Percentiles rank a stretch among this genome's conserved stretches.
Evolutionary conservation across 2,329 filamentous ascomycete species (phyloP).

Genomic region (Botrytis deweyae): DNA sequence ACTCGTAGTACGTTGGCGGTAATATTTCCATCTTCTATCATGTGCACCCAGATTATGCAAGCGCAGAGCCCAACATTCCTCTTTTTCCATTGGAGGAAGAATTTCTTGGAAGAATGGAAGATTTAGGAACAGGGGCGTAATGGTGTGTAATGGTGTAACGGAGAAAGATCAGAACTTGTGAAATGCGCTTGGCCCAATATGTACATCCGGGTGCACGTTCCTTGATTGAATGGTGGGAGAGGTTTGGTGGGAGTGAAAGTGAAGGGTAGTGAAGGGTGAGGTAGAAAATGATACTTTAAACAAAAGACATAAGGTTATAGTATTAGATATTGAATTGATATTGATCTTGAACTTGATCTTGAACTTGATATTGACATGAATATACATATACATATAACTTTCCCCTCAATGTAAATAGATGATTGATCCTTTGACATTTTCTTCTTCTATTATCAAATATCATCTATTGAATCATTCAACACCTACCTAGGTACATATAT

Average conservation of each 20-base stretch:
- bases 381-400: not conserved
- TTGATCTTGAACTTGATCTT: too few species aligned
- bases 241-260: not conserved
- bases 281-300: not conserved
- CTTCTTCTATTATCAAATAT: not conserved
- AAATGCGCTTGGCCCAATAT: not conserved
- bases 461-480: not conserved
- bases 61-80: too few species aligned
- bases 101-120: not conserved
- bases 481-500: too few species aligned
- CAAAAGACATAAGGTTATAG: not conserved
- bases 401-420: not conserved
- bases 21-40: not conserved
- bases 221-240: not conserved
- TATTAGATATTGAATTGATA: not conserved
- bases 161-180: not conserved
- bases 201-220: slow-evolving; percentile 12
- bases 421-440: not conserved
- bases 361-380: too few species aligned
- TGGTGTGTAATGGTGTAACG: not conserved
- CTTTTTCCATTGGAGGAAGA: slow-evolving; percentile 17
- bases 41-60: not conserved
- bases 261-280: not conserved
- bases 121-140: not conserved
- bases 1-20: not conserved